A percentile compares a stretch with the other conserved stretches of the same genome.
Conservation (phyloP, 768 basidiomycete species). For the Leccinum subgranulosum region DNA sequence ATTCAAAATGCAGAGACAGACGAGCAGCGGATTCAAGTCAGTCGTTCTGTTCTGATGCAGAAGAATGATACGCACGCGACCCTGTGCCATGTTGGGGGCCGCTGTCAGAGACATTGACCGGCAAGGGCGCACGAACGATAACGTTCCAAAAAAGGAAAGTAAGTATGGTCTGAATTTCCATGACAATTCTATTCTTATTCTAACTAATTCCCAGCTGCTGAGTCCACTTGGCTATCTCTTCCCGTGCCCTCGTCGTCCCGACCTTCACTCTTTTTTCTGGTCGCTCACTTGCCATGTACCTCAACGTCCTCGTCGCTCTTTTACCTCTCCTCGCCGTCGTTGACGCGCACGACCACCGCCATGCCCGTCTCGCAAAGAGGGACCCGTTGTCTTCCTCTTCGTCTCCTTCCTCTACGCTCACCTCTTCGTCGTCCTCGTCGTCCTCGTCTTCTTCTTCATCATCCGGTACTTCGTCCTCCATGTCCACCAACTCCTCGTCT, state of each 20-base stretch:
- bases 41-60: background rate
- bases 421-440: background rate
- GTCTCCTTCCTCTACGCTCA: background rate
- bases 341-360: slow-evolving; percentile 39
- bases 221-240: background rate
- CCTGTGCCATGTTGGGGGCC: background rate
- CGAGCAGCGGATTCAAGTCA: background rate
- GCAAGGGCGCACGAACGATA: background rate
- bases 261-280: slow-evolving; percentile 5
- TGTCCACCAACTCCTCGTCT: slow-evolving; percentile 6
- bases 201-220: background rate
- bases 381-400: slow-evolving; percentile 18
- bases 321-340: slow-evolving; percentile 39
- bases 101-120: background rate
- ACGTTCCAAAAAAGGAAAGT: background rate
- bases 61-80: background rate
- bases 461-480: background rate
- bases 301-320: slow-evolving; percentile 43
- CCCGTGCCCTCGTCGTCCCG: background rate
- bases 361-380: slow-evolving; percentile 39
- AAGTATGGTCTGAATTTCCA: background rate
- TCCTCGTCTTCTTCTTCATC: background rate
- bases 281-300: slow-evolving; percentile 37
- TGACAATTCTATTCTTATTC: background rate
- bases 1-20: background rate